Conservation (phyloP, 805 yeast species). For the Schwanniomyces sp. region DNA sequence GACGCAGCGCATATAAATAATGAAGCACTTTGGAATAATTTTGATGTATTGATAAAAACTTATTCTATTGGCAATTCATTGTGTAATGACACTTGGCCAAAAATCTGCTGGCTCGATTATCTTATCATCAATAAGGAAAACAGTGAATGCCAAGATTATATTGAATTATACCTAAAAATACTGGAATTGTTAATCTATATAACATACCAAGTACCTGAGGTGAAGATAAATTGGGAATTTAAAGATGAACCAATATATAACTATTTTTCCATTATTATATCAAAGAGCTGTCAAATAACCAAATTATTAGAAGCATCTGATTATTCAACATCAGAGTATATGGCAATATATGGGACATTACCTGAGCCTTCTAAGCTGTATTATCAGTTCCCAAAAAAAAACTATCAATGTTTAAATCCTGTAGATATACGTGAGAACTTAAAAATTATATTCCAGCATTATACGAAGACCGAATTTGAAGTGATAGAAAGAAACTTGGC, state of each 20-base stretch:
- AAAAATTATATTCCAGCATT: conserved; percentile 14
- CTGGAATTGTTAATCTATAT: conserved; percentile 22
- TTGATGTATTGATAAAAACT: conserved; percentile 24
- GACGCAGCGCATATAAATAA: conserved; percentile 8
- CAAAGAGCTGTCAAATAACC: not conserved
- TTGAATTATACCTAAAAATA: conserved; percentile 29
- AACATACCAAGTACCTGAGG: not conserved
- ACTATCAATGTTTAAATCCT: not conserved
- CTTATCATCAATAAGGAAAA: conserved; percentile 21
- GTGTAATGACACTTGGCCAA: conserved; percentile 32
- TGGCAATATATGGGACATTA: conserved; percentile 18
- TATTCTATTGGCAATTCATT: conserved; percentile 29
- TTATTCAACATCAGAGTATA: conserved; percentile 33
- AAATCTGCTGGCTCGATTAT: conserved; percentile 38
- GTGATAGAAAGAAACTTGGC: conserved; percentile 11
- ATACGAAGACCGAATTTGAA: conserved; percentile 9
- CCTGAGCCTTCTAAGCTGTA: conserved; percentile 19
- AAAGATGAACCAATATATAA: conserved; percentile 1
- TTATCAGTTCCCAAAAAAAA: conserved; percentile 9
- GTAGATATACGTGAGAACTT: conserved; percentile 10
- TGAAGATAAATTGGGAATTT: not conserved
- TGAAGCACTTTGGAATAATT: conserved; percentile 19
- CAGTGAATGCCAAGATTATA: conserved; percentile 27
- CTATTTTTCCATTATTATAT: not conserved
- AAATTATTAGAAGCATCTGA: conserved; percentile 23